Evolutionary conservation across 73 alveolate species (phyloP).

Genomic region (Paramecium octaurelia): DNA sequence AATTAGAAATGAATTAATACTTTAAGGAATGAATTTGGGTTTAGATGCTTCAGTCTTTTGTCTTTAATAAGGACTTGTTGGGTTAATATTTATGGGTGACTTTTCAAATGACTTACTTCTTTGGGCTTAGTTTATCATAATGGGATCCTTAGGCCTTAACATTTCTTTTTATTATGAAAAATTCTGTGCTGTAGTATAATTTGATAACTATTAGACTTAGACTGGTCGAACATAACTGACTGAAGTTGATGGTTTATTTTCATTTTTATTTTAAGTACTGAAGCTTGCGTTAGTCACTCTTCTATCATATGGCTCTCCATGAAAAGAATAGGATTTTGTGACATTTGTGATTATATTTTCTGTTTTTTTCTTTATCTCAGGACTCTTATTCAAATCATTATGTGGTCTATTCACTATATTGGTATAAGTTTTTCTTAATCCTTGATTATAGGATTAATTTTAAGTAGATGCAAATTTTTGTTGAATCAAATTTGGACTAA

Average conservation of each 20-base stretch:
- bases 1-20: not conserved
- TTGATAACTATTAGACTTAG: not conserved
- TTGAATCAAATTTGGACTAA: not conserved
- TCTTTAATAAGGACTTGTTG: slow-evolving; percentile 31
- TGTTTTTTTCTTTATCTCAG: slow-evolving; percentile 24
- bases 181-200: not conserved
- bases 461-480: not conserved
- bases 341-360: not conserved
- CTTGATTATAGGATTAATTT: not conserved
- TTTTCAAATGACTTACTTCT: slow-evolving; percentile 44
- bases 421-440: not conserved
- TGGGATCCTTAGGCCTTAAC: not conserved
- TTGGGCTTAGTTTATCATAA: not conserved
- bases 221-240: not conserved
- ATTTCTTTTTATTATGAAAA: slow-evolving; percentile 6
- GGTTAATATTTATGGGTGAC: not conserved
- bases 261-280: not conserved
- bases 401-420: not conserved
- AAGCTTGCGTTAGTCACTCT: not conserved
- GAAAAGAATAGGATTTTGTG: slow-evolving; percentile 35
- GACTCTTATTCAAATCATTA: not conserved
- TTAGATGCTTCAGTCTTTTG: not conserved
- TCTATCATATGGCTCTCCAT: not conserved
- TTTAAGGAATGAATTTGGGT: slow-evolving; percentile 1
- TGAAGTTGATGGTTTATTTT: not conserved